phyloP scores from a whole-genome alignment of 225 moss, liverwort and hornwort genomes.

The Lunularia cruciata region DNA sequence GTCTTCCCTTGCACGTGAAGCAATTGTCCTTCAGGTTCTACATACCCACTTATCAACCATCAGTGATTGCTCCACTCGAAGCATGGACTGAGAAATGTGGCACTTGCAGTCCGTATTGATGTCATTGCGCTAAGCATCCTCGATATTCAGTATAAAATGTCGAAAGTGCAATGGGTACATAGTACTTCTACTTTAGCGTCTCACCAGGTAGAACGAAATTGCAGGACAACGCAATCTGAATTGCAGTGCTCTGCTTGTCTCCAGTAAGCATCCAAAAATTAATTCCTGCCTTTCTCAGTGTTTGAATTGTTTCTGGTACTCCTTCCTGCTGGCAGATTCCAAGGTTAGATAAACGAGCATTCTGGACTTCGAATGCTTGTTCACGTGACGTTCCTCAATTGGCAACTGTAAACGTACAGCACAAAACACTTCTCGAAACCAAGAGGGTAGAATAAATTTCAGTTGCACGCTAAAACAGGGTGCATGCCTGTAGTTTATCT shows the following conservation, averaged over 20 bases:
- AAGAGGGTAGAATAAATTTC: neutral
- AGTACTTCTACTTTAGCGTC: too few relatives aligned
- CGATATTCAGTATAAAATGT: neutral
- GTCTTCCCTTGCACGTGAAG: slow-evolving; percentile 75
- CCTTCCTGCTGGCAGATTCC: slow-evolving; percentile 59
- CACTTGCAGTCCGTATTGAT: neutral
- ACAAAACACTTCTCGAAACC: neutral
- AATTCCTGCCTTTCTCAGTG: slow-evolving; percentile 85
- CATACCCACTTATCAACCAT: slow-evolving; percentile 8
- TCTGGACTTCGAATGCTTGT: neutral
- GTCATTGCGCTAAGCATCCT: neutral
- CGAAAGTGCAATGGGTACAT: too few relatives aligned
- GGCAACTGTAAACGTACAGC: neutral
- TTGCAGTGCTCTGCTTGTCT: slow-evolving; percentile 93
- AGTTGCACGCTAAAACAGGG: neutral
- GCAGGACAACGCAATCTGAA: slow-evolving; percentile 88
- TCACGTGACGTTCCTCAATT: neutral
- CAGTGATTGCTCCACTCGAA: neutral
- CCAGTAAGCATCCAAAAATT: slow-evolving; percentile 99
- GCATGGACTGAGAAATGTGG: neutral
- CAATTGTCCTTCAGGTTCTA: slow-evolving; percentile 92
- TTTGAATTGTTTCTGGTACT: slow-evolving; percentile 88
- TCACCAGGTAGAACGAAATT: slow-evolving; percentile 84
- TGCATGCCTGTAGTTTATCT: slow-evolving; percentile 86
- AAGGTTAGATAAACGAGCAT: neutral